These are phyloP conservation scores for Symbiodinium natans DNA, from an alignment of 73 alveolate species.

Conservation along the genomic window DNA sequence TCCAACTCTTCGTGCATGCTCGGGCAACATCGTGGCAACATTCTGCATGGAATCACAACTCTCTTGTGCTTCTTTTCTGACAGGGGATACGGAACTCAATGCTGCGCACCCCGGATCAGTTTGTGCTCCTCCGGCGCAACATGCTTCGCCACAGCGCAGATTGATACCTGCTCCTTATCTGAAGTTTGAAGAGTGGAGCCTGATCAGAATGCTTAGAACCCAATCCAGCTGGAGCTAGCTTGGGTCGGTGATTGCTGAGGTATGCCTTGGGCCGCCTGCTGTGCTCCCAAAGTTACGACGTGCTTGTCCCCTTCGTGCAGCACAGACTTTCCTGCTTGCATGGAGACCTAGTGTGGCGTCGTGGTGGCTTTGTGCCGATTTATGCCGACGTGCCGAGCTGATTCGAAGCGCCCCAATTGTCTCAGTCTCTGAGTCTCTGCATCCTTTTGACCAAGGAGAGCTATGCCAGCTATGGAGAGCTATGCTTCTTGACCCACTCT, in stretches of 20 bases:
- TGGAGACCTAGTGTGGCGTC: not conserved
- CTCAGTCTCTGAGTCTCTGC: too few relatives aligned
- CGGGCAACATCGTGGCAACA: too few relatives aligned
- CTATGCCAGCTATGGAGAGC: too few relatives aligned
- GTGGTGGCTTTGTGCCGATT: too few relatives aligned
- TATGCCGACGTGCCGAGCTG: too few relatives aligned
- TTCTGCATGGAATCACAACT: too few relatives aligned
- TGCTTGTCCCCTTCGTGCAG: slow-evolving; percentile 1
- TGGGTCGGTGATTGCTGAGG: too few relatives aligned
- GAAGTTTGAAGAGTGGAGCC: too few relatives aligned
- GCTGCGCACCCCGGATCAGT: slow-evolving; percentile 6
- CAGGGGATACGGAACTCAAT: not conserved
- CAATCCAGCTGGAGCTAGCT: too few relatives aligned
- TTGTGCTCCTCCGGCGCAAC: not conserved
- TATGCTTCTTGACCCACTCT: not conserved
- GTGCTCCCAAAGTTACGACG: not conserved
- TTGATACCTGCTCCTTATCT: not conserved
- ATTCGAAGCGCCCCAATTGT: too few relatives aligned
- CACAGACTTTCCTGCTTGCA: not conserved
- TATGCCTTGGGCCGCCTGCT: not conserved
- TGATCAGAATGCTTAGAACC: too few relatives aligned
- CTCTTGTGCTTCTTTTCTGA: not conserved
- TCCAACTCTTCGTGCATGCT: too few relatives aligned
- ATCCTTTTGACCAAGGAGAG: slow-evolving; percentile 8
- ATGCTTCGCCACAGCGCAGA: not conserved